Evolutionary conservation across 805 yeast species (phyloP).

Genomic region (Barnettozyma sucrosica): DNA sequence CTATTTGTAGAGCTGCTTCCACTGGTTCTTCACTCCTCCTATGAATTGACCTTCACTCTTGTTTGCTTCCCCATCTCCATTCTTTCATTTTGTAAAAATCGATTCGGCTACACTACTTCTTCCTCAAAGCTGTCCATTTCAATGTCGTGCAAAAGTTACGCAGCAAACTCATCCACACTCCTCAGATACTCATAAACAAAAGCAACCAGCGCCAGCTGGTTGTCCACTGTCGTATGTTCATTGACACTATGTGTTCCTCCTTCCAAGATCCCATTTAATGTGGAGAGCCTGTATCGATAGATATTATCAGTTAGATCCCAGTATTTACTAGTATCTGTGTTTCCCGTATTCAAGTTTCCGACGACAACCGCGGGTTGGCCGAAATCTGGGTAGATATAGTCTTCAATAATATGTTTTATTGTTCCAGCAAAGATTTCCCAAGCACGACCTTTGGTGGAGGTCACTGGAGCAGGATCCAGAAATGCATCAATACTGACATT

Average conservation of each 20-base stretch:
- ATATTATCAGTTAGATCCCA: conserved; percentile 17
- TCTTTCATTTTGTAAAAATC: too few species aligned
- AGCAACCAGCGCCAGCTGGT: conserved; percentile 14
- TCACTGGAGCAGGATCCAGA: conserved; percentile 48
- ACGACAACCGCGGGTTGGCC: conserved; percentile 10
- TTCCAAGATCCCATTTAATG: conserved; percentile 5
- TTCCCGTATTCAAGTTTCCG: conserved; percentile 13
- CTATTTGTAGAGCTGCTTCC: too few species aligned
- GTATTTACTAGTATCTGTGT: conserved; percentile 16
- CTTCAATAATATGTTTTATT: conserved; percentile 56
- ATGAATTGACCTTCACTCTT: too few species aligned
- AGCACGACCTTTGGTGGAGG: conserved; percentile 40
- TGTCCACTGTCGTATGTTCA: conserved; percentile 15
- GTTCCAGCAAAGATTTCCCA: conserved; percentile 62
- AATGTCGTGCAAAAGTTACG: too few species aligned
- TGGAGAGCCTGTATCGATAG: conserved; percentile 14
- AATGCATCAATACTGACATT: conserved; percentile 17
- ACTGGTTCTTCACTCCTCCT: too few species aligned
- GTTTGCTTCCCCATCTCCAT: too few species aligned
- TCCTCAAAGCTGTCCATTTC: too few species aligned
- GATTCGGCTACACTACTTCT: too few species aligned
- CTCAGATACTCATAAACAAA: conserved; percentile 18
- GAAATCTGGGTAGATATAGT: conserved; percentile 24
- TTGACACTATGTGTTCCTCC: conserved; percentile 17
- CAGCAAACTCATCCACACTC: conserved; percentile 11